Conservation (phyloP, 2,329 filamentous ascomycete species). For the Cercospora sp. region DNA sequence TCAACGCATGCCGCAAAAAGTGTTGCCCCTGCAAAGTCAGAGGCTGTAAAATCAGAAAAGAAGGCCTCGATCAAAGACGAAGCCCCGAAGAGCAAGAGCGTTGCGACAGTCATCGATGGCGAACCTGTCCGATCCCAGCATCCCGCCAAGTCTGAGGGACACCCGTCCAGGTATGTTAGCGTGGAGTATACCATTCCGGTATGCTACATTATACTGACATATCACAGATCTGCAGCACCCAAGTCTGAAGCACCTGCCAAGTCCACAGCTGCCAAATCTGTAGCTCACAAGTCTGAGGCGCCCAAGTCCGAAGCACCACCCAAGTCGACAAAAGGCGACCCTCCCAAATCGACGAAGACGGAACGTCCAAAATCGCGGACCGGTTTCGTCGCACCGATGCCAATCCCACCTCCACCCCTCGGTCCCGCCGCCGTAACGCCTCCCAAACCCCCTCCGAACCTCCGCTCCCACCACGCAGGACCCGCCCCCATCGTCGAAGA, state of each 20-base stretch:
- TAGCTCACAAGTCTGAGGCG: background rate
- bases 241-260: constrained; percentile 11
- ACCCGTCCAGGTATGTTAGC: constrained; percentile 5
- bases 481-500: background rate
- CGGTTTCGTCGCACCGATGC: constrained; percentile 6
- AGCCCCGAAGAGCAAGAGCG: constrained; percentile 8
- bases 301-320: background rate
- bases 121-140: constrained; percentile 4
- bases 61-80: background rate
- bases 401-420: constrained; percentile 13
- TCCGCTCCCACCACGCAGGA: background rate
- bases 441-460: background rate
- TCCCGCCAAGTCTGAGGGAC: constrained; percentile 7
- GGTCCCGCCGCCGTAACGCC: background rate
- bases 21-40: background rate
- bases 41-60: background rate
- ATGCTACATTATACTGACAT: background rate
- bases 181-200: background rate
- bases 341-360: constrained; percentile 8
- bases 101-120: constrained; percentile 2
- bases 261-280: constrained; percentile 1
- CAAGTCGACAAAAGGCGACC: constrained; percentile 4
- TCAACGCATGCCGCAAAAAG: background rate
- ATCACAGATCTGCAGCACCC: constrained; percentile 4
- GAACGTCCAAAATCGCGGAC: constrained; percentile 10